Evolutionary conservation across 1,284 basidiomycete genomes (phyloP).

Genomic region (Naganishia cerealis): DNA sequence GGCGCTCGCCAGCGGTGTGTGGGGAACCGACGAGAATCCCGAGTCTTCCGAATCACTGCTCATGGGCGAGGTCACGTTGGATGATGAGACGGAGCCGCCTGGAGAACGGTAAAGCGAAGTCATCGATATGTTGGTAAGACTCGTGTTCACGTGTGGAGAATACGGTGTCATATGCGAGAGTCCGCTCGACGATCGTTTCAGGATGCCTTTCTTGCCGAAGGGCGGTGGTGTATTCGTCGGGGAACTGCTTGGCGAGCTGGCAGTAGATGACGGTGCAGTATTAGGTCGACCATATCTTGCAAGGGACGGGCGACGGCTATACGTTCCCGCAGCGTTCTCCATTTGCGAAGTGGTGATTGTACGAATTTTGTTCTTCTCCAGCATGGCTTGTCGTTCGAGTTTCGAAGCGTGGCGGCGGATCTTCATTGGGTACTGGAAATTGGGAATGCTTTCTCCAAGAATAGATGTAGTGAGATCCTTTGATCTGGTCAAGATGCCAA

Average conservation of each 20-base stretch:
- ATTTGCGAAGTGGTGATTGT: background rate
- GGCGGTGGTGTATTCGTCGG: background rate
- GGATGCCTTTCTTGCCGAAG: constrained; percentile 15
- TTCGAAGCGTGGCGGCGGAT: constrained; percentile 22
- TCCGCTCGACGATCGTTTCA: constrained; percentile 22
- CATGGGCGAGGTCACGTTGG: constrained; percentile 23
- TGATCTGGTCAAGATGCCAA: constrained; percentile 17
- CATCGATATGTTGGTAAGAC: background rate
- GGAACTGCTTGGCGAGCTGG: constrained; percentile 13
- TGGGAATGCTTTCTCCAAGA: constrained; percentile 21
- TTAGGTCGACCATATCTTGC: constrained; percentile 5
- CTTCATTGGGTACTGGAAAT: constrained; percentile 37
- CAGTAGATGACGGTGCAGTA: constrained; percentile 15
- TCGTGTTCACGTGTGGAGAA: background rate
- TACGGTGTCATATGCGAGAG: background rate
- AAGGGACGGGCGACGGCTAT: constrained; percentile 3
- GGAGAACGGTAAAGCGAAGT: constrained; percentile 7
- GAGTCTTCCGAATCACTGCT: constrained; percentile 27
- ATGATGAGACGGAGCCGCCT: constrained; percentile 14
- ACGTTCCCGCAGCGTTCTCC: constrained; percentile 1
- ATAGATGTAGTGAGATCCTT: constrained; percentile 15
- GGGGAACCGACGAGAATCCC: constrained; percentile 13
- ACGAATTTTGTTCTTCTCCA: constrained; percentile 23
- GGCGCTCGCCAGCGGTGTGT: constrained; percentile 9
- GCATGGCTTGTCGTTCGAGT: constrained; percentile 22